A percentile compares a stretch with the other conserved stretches of the same genome.
Evolutionary conservation across 495 filamentous ascomycete species (phyloP).

Genomic region (Podospora pseudocomata): DNA sequence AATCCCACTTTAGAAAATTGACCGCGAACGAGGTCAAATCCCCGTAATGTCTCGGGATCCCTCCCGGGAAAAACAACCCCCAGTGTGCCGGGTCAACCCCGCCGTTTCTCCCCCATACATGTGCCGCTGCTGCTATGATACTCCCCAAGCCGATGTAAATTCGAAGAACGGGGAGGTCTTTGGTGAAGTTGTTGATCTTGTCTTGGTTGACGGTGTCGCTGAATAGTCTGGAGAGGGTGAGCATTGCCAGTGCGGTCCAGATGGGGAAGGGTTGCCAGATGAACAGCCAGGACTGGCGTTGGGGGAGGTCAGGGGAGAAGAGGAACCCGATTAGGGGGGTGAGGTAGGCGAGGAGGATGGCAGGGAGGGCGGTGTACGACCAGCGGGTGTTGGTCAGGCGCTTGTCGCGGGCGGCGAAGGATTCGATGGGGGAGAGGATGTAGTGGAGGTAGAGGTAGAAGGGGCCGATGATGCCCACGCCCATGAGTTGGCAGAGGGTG

Average conservation of each 20-base stretch:
- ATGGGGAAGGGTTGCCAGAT: conserved; percentile 18
- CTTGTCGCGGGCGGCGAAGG: conserved; percentile 11
- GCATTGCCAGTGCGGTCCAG: conserved; percentile 5
- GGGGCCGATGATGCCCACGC: conserved; percentile 21
- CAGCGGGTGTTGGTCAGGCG: conserved; percentile 12
- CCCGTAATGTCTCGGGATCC: neutral
- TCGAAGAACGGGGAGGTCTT: conserved; percentile 8
- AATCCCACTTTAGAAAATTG: conserved; percentile 18
- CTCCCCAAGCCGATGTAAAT: conserved; percentile 4
- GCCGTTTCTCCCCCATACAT: conserved; percentile 10
- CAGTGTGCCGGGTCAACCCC: too few species aligned
- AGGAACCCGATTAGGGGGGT: conserved; percentile 50
- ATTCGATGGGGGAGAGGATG: conserved; percentile 16
- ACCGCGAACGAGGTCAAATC: conserved; percentile 1
- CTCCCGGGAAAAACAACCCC: neutral
- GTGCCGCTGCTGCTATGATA: neutral
- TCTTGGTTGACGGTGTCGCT: conserved; percentile 15
- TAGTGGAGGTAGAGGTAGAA: conserved; percentile 24
- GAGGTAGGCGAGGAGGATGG: conserved; percentile 11
- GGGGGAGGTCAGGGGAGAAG: conserved; percentile 53
- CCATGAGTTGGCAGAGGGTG: conserved; percentile 20
- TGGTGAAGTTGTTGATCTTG: neutral
- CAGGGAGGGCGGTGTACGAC: conserved; percentile 11
- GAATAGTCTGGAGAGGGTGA: neutral
- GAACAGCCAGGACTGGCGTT: conserved; percentile 9